Conservation (phyloP, 2,329 filamentous ascomycete species). For the Ceratocystiopsis brevicomis region DNA sequence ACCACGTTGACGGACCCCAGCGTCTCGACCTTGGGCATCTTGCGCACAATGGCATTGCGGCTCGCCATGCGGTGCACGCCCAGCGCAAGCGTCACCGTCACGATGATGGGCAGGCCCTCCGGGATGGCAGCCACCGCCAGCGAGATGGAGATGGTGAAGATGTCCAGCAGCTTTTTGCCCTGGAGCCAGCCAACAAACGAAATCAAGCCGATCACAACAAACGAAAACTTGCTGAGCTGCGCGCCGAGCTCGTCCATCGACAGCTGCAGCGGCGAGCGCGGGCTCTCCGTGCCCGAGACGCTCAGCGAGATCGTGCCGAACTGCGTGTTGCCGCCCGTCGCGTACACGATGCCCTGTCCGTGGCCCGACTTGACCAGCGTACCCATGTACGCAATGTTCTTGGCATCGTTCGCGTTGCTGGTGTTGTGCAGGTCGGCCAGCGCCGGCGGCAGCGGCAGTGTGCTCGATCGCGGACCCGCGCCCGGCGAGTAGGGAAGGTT, state of each 20-base stretch:
- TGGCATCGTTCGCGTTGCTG: conserved; percentile 41
- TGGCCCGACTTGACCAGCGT: conserved; percentile 89
- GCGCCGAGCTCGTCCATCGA: conserved; percentile 97
- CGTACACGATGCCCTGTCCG: conserved; percentile 92
- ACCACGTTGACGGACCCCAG: conserved; percentile 98
- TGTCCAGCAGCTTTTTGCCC: conserved; percentile 75
- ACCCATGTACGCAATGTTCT: conserved; percentile 96
- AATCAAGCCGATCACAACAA: conserved; percentile 83
- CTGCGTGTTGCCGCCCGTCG: conserved; percentile 80
- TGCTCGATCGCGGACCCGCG: conserved; percentile 3
- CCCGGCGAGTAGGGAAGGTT: conserved; percentile 1
- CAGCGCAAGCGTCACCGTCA: conserved; percentile 86
- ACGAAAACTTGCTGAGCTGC: conserved; percentile 91
- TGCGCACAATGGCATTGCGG: conserved; percentile 83
- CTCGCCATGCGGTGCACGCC: conserved; percentile 94
- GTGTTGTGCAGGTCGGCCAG: neutral
- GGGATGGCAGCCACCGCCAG: conserved; percentile 91
- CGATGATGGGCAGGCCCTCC: conserved; percentile 91
- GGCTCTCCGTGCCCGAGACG: conserved; percentile 85
- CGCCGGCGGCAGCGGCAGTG: conserved; percentile 13
- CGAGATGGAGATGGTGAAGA: conserved; percentile 95
- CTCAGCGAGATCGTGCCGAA: conserved; percentile 94
- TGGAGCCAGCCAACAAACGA: conserved; percentile 79
- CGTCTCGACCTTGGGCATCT: conserved; percentile 92
- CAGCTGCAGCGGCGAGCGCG: conserved; percentile 77